Evolutionary conservation across 352 stramenopile genomes (phyloP), one percentile per base, ranked within the genome.

Genomic region (Globisporangium irregulare): DNA sequence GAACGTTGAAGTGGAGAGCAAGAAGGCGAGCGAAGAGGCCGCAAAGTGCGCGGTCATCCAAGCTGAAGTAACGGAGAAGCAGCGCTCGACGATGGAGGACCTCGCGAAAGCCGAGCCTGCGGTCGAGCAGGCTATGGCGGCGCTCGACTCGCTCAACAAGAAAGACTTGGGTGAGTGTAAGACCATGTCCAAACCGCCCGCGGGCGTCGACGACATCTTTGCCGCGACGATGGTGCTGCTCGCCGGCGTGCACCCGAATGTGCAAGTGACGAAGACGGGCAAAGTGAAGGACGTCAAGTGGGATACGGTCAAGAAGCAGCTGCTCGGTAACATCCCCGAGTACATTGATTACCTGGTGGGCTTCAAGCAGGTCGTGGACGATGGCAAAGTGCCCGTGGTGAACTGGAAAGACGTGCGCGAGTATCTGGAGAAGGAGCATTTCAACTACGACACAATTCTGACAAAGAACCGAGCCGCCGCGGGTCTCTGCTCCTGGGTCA

Each of bases 151-250:
- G 22, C 78, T 99, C 56, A 98, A 98, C 80, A 98, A 98, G 70
- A 98, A 99, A 71, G 94, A 98, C 80, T 78, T 98, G 2, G 93
- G 93, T 55, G 94, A 98, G 66, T 98, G 94, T 82, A 99, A 99
- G 71, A 98, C 94, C 20, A 99, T 99, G 96, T 91, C 85, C 51
- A 98, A 98, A 70, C 95, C 95, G 46, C 96, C 96, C 20, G 78
- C 86, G 20, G 95, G 95, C 64, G 93, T 99, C 29, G 96, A 98
- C 69, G 96, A 99, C 60, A 92, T 99, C 66, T 99, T 99, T 48
- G 89, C 81, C 10, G 89, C 89, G 7, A 95, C 87, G 8, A 98
- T 98, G 95, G 90, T 97, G 38, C 79, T 98, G 27, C 81, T 99
- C 48, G 94, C 97, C 15, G 94, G 93, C 54, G 94, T 99, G 32